Conservation (phyloP, 768 basidiomycete genomes). For the Jaapia argillacea region DNA sequence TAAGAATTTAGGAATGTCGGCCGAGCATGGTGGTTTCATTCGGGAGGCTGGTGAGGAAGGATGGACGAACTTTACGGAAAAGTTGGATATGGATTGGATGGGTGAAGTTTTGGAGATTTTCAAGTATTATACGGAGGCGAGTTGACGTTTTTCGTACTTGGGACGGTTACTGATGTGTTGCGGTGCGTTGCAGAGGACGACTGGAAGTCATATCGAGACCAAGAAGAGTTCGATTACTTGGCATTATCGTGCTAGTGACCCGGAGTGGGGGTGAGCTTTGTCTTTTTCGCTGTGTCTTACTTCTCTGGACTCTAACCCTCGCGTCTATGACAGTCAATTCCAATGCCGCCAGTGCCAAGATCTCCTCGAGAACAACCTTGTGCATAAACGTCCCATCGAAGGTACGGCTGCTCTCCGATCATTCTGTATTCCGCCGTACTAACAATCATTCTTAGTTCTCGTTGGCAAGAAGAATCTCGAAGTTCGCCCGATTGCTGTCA, state of each 20-base stretch:
- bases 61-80: slow-evolving; percentile 88
- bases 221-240: slow-evolving; percentile 98
- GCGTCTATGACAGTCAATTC: slow-evolving; percentile 48
- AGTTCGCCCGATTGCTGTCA: slow-evolving; percentile 89
- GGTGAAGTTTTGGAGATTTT: slow-evolving; percentile 92
- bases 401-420: slow-evolving; percentile 33
- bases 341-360: slow-evolving; percentile 97
- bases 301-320: not conserved
- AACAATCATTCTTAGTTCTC: slow-evolving; percentile 41
- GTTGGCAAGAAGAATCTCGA: slow-evolving; percentile 99
- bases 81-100: slow-evolving; percentile 97
- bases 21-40: slow-evolving; percentile 94
- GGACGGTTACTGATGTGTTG: slow-evolving; percentile 7
- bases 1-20: slow-evolving; percentile 75
- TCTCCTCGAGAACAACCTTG: slow-evolving; percentile 88
- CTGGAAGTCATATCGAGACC: slow-evolving; percentile 91
- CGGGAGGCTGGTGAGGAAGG: slow-evolving; percentile 51
- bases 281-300: slow-evolving; percentile 11
- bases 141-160: slow-evolving; percentile 12
- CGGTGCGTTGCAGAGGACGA: slow-evolving; percentile 50
- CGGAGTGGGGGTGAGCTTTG: slow-evolving; percentile 94
- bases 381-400: slow-evolving; percentile 90
- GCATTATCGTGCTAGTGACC: slow-evolving; percentile 91
- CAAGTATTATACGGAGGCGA: slow-evolving; percentile 87
- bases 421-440: not conserved